These are phyloP conservation scores for Fusarium metavorans DNA, from an alignment of 2,329 filamentous ascomycete species.

Conservation along the genomic window DNA sequence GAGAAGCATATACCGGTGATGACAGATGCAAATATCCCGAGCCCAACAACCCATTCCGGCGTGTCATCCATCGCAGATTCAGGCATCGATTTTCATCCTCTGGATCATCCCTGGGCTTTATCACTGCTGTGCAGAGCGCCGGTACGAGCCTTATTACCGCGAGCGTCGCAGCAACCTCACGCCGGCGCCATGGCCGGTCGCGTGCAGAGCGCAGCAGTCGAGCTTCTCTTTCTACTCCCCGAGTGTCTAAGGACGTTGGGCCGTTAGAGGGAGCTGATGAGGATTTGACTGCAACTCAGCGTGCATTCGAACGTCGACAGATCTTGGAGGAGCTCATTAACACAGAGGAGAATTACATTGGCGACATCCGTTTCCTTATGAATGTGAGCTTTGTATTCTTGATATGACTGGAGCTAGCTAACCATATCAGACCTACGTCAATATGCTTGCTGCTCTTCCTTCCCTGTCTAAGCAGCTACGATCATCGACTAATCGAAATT, in stretches of 20 bases:
- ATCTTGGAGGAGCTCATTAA: conserved; percentile 87
- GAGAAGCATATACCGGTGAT: not conserved
- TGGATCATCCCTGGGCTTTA: conserved; percentile 80
- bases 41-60: conserved; percentile 3
- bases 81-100: conserved; percentile 72
- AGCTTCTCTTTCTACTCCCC: conserved; percentile 69
- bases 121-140: conserved; percentile 84
- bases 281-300: conserved; percentile 77
- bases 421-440: conserved; percentile 74
- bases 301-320: conserved; percentile 80
- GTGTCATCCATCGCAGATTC: conserved; percentile 19
- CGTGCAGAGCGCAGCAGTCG: conserved; percentile 73
- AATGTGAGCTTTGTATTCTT: conserved; percentile 69
- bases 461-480: conserved; percentile 73
- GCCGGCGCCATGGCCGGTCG: conserved; percentile 63
- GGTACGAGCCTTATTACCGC: conserved; percentile 81
- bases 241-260: conserved; percentile 73
- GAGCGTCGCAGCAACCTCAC: conserved; percentile 74
- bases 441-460: conserved; percentile 78
- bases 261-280: conserved; percentile 67
- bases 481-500: conserved; percentile 80
- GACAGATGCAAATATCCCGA: conserved; percentile 18
- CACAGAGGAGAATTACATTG: conserved; percentile 90
- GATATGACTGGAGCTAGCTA: conserved; percentile 4
- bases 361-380: conserved; percentile 86